phyloP scores from a whole-genome alignment of 2,329 filamentous ascomycete genomes.

The Dothideomycetes sp. region DNA sequence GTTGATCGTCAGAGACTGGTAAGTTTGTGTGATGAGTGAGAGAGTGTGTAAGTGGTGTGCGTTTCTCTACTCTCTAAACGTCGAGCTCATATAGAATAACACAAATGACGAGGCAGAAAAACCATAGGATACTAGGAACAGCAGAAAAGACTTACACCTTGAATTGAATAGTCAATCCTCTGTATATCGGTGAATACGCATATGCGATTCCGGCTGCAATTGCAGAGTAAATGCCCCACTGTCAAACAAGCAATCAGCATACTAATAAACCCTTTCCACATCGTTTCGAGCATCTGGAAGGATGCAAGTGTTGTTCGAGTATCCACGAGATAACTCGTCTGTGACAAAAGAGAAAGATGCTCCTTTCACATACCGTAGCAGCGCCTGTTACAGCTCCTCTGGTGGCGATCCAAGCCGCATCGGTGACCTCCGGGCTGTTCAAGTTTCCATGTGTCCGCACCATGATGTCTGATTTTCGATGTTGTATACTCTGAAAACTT shows the following conservation, averaged over 20 bases:
- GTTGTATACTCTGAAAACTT: too few relatives aligned
- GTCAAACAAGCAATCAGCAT: not conserved
- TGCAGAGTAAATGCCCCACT: conserved; percentile 61
- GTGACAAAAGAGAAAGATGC: not conserved
- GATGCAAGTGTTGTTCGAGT: too few relatives aligned
- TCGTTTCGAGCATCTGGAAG: not conserved
- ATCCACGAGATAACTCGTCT: too few relatives aligned
- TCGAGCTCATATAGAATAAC: too few relatives aligned
- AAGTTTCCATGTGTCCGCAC: conserved; percentile 43
- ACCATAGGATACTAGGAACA: not conserved
- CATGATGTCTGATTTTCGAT: conserved; percentile 1
- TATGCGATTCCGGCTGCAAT: conserved; percentile 55
- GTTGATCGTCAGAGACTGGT: too few relatives aligned
- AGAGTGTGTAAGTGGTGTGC: too few relatives aligned
- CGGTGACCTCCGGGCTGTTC: conserved; percentile 56
- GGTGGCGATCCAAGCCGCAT: conserved; percentile 62
- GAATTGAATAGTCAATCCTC: conserved; percentile 63
- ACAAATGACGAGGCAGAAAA: too few relatives aligned
- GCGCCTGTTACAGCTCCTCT: conserved; percentile 59
- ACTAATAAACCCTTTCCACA: too few relatives aligned
- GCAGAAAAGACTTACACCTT: conserved; percentile 52
- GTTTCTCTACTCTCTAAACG: too few relatives aligned
- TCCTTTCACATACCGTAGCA: conserved; percentile 47
- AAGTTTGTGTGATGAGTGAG: too few relatives aligned
- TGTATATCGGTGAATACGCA: conserved; percentile 60